These are phyloP conservation scores for Thalassiosira allenii DNA, from an alignment of 352 stramenopile species.

Conservation along the genomic window DNA sequence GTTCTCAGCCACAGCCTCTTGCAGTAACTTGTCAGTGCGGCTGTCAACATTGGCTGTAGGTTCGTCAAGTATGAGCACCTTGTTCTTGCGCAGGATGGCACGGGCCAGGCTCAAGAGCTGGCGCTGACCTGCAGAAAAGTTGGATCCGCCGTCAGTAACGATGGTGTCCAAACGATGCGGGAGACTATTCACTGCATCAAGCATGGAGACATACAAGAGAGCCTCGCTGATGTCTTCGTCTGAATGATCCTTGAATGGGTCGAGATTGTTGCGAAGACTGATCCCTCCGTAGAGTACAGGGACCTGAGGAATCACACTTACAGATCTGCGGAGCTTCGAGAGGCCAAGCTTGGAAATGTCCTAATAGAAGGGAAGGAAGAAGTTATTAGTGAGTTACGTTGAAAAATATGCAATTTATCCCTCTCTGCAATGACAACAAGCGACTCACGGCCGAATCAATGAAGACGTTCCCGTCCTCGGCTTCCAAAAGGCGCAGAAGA, in stretches of 20 bases:
- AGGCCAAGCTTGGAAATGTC: conserved; percentile 81
- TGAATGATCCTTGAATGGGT: conserved; percentile 81
- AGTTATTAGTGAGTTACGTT: too few species aligned
- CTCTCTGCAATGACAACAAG: too few species aligned
- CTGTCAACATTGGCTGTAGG: conserved; percentile 87
- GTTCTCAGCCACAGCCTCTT: conserved; percentile 70
- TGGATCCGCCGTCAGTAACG: conserved; percentile 90
- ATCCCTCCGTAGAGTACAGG: conserved; percentile 82
- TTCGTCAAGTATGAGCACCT: conserved; percentile 97
- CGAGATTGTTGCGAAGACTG: conserved; percentile 86
- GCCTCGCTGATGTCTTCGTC: conserved; percentile 88
- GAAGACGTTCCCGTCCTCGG: conserved; percentile 83
- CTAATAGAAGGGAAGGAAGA: too few species aligned
- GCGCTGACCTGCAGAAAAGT: conserved; percentile 92
- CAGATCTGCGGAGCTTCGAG: conserved; percentile 54
- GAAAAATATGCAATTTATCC: too few species aligned
- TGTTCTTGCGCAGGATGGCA: conserved; percentile 89
- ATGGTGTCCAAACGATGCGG: conserved; percentile 85
- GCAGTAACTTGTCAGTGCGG: conserved; percentile 72
- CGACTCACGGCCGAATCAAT: conserved; percentile 87
- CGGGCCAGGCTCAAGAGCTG: conserved; percentile 95
- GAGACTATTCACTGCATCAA: conserved; percentile 56
- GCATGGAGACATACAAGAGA: conserved; percentile 88
- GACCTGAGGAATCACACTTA: conserved; percentile 86
- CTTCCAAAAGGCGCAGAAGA: conserved; percentile 85